These are phyloP conservation scores for Huiozyma naganishii DNA, from an alignment of 805 yeast species.

Conservation along the genomic window DNA sequence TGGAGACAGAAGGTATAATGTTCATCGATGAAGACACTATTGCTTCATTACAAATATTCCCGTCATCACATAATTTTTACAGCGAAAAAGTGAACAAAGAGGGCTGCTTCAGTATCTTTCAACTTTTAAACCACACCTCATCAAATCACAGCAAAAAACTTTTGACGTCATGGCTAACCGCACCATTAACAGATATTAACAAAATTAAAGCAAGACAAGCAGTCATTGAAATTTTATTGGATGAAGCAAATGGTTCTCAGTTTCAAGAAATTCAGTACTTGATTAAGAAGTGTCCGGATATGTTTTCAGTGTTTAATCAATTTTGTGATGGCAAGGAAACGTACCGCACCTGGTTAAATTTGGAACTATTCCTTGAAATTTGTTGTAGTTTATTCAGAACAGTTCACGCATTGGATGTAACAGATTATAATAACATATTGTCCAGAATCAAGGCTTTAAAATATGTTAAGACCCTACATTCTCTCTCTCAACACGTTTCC, in stretches of 20 bases:
- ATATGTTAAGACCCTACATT: constrained; percentile 5
- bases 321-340: constrained; percentile 22
- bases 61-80: constrained; percentile 3
- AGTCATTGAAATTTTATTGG: constrained; percentile 18
- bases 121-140: constrained; percentile 13
- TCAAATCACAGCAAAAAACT: constrained; percentile 25
- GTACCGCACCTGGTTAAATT: constrained; percentile 23
- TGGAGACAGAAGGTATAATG: constrained; percentile 9
- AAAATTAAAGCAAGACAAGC: constrained; percentile 24
- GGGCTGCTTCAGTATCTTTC: constrained; percentile 14
- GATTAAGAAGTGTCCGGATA: constrained; percentile 25
- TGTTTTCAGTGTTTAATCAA: constrained; percentile 12
- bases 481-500: constrained; percentile 14
- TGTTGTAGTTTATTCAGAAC: constrained; percentile 9
- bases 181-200: constrained; percentile 26
- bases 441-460: constrained; percentile 6
- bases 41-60: constrained; percentile 17
- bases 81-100: constrained; percentile 8
- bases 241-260: constrained; percentile 10
- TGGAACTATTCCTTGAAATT: constrained; percentile 17
- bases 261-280: constrained; percentile 13
- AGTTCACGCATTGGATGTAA: constrained; percentile 6
- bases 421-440: constrained; percentile 6
- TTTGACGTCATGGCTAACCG: constrained; percentile 27
- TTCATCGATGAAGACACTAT: constrained; percentile 21